Conservation (phyloP, 2,329 filamentous ascomycete genomes). For the Calonectria montana region DNA sequence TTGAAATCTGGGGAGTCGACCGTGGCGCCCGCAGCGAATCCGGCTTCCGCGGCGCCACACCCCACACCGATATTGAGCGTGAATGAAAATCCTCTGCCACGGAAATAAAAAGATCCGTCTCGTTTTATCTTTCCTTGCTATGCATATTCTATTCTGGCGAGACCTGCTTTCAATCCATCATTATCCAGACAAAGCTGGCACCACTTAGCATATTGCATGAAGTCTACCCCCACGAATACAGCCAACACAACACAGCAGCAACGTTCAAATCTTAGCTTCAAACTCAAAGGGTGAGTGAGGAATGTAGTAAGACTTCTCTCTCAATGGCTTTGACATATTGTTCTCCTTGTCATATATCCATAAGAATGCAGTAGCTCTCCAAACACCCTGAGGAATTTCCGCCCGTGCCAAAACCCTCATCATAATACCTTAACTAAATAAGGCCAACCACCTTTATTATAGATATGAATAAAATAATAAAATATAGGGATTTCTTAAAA, state of each 20-base stretch:
- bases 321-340: neutral
- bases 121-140: no score
- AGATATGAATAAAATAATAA: no score
- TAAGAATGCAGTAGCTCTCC: no score
- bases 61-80: neutral
- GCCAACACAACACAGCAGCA: neutral
- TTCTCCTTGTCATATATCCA: neutral
- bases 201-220: neutral
- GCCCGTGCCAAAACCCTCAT: no score
- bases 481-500: no score
- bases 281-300: neutral
- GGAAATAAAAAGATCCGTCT: neutral
- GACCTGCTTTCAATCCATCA: neutral
- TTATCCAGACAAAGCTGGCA: neutral
- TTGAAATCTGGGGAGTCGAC: constrained; percentile 9
- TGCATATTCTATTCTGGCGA: neutral
- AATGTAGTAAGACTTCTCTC: neutral
- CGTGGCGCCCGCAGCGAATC: constrained; percentile 21
- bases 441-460: no score
- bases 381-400: no score
- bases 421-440: no score
- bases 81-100: neutral
- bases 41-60: neutral
- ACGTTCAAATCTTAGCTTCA: neutral
- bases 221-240: neutral